phyloP scores from a whole-genome alignment of 1,284 basidiomycete genomes.

The Megacollybia platyphylla region DNA sequence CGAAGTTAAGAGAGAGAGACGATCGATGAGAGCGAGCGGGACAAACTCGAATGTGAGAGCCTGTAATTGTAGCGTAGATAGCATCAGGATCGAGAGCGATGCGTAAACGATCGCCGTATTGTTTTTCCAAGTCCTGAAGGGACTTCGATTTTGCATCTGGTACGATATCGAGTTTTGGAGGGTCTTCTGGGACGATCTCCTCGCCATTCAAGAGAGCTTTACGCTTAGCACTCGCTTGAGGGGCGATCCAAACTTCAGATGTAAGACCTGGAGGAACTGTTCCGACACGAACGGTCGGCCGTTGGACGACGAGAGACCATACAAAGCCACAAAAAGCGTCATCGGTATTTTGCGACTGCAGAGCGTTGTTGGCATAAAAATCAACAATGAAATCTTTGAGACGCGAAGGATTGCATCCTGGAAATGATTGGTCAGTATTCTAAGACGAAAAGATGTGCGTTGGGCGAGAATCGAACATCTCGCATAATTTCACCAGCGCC shows the following conservation, averaged over 20 bases:
- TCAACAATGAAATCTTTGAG: slow-evolving; percentile 54
- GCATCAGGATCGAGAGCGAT: slow-evolving; percentile 66
- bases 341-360: slow-evolving; percentile 48
- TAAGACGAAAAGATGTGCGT: slow-evolving; percentile 13
- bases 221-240: slow-evolving; percentile 49
- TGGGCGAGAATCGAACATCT: slow-evolving; percentile 31
- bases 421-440: slow-evolving; percentile 7
- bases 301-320: slow-evolving; percentile 65
- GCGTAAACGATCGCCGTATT: slow-evolving; percentile 52
- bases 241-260: slow-evolving; percentile 63
- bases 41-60: slow-evolving; percentile 67
- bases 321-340: slow-evolving; percentile 68
- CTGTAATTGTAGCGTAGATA: slow-evolving; percentile 69
- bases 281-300: slow-evolving; percentile 62
- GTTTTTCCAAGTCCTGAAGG: slow-evolving; percentile 37
- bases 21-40: slow-evolving; percentile 1
- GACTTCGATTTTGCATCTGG: slow-evolving; percentile 36
- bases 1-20: slow-evolving; percentile 5
- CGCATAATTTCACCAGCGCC: slow-evolving; percentile 13
- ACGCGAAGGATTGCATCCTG: slow-evolving; percentile 61
- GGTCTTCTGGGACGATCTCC: slow-evolving; percentile 25
- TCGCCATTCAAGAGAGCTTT: slow-evolving; percentile 48
- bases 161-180: slow-evolving; percentile 36
- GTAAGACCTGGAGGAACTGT: slow-evolving; percentile 40
- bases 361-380: slow-evolving; percentile 38